phyloP scores from a whole-genome alignment of 352 stramenopile genomes.

The Blastocystis sp. region DNA sequence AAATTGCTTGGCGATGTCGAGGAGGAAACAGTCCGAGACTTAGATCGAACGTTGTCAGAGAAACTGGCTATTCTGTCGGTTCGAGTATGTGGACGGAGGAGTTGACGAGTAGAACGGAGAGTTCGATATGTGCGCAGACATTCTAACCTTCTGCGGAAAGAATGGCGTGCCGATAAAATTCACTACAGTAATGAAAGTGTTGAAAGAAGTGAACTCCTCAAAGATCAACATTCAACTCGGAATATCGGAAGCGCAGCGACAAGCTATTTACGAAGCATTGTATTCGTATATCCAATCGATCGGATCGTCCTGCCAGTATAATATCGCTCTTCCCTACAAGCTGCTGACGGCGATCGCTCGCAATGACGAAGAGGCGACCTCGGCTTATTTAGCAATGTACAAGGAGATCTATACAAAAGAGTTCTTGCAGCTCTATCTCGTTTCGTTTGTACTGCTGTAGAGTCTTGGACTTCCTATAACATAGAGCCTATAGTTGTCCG shows the following conservation, averaged over 20 bases:
- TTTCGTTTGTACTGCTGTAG: conserved; percentile 7
- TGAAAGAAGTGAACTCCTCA: conserved; percentile 21
- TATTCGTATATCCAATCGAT: conserved; percentile 5
- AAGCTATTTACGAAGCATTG: not conserved
- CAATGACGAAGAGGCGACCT: not conserved
- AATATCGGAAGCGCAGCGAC: not conserved
- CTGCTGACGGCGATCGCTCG: not conserved
- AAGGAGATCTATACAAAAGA: not conserved
- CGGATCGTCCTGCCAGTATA: not conserved
- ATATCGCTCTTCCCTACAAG: conserved; percentile 43
- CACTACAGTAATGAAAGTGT: not conserved
- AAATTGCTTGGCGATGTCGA: not conserved
- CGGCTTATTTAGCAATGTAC: conserved; percentile 25
- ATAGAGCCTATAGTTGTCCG: not conserved
- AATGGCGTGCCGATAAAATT: not conserved
- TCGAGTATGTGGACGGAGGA: not conserved
- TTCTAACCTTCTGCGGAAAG: conserved; percentile 3
- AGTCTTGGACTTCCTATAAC: not conserved
- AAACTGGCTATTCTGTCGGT: not conserved
- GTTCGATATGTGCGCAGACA: not conserved
- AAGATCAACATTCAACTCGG: conserved; percentile 4
- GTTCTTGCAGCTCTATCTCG: conserved; percentile 10
- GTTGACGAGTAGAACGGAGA: conserved; percentile 26
- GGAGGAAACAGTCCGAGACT: not conserved
- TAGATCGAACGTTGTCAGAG: conserved; percentile 21